Percentiles rank a stretch among this genome's conserved stretches.
Evolutionary conservation across 2,329 filamentous ascomycete species (phyloP).

Genomic region (Penicillium sp.): DNA sequence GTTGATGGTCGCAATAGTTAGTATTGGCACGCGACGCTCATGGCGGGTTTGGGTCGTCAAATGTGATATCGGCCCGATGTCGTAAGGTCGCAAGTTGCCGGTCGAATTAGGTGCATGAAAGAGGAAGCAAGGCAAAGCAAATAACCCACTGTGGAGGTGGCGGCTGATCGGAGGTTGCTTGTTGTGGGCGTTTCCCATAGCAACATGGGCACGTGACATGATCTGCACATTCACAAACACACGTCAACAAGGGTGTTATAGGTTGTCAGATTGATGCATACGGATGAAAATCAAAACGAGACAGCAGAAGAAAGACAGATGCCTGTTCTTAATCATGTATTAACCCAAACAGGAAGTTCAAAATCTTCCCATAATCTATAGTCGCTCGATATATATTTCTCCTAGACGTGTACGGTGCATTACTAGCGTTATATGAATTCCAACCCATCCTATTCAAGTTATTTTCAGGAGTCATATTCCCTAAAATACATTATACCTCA

Average conservation of each 20-base stretch:
- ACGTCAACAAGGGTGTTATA: not conserved
- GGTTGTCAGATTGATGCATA: not conserved
- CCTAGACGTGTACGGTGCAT: not conserved
- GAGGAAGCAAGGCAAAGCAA: slow-evolving; percentile 7
- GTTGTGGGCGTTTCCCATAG: slow-evolving; percentile 14
- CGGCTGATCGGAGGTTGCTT: slow-evolving; percentile 13
- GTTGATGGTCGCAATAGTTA: slow-evolving; percentile 2
- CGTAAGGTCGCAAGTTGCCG: not conserved
- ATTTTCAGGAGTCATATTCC: not conserved
- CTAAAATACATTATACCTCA: not conserved
- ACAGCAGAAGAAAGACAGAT: no score
- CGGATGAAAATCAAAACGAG: no score
- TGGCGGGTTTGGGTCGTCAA: slow-evolving; percentile 12
- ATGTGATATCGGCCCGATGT: not conserved
- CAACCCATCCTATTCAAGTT: not conserved
- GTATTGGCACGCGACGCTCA: slow-evolving; percentile 11
- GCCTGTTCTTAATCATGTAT: rapidly evolving
- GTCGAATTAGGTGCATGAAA: slow-evolving; percentile 9
- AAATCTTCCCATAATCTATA: not conserved
- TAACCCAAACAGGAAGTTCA: not conserved
- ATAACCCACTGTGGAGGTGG: slow-evolving; percentile 11
- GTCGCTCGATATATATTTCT: not conserved
- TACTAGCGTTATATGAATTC: no score
- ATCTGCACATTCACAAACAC: not conserved
- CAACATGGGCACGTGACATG: slow-evolving; percentile 8